phyloP scores from a whole-genome alignment of 116 monocot species.

The Papilionanthe hybrid region DNA sequence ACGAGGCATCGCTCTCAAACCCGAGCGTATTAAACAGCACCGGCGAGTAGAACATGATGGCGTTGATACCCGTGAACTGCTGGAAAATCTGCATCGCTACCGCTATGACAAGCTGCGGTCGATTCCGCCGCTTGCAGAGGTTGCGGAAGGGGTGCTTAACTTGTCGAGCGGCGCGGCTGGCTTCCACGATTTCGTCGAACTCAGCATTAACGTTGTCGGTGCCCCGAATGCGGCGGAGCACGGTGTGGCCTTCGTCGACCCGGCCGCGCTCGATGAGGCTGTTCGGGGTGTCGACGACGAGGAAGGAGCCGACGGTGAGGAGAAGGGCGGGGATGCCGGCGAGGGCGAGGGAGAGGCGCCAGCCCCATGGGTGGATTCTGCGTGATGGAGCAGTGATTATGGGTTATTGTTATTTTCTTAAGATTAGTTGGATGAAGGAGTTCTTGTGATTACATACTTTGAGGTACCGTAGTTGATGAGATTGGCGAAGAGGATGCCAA shows the following conservation, averaged over 20 bases:
- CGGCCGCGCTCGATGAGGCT: slow-evolving; percentile 65
- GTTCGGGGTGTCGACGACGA: slow-evolving; percentile 66
- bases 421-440: too few relatives aligned
- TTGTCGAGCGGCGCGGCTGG: slow-evolving; percentile 41
- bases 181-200: slow-evolving; percentile 59
- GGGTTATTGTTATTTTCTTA: too few relatives aligned
- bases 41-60: slow-evolving; percentile 88
- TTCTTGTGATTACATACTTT: slow-evolving; percentile 10
- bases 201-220: slow-evolving; percentile 55
- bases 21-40: slow-evolving; percentile 79
- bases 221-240: slow-evolving; percentile 59
- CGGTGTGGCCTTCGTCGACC: slow-evolving; percentile 49
- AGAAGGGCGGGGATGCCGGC: slow-evolving; percentile 60
- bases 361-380: slow-evolving; percentile 78
- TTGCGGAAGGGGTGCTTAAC: slow-evolving; percentile 81
- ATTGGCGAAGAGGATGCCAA: slow-evolving; percentile 60
- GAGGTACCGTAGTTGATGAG: slow-evolving; percentile 50
- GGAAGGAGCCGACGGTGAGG: slow-evolving; percentile 45
- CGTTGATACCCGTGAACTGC: slow-evolving; percentile 79
- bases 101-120: slow-evolving; percentile 61
- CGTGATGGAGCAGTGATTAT: neutral
- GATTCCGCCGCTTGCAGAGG: slow-evolving; percentile 45
- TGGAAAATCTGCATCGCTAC: slow-evolving; percentile 48
- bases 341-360: slow-evolving; percentile 65
- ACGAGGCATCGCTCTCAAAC: slow-evolving; percentile 57